Percentiles rank a stretch among this genome's conserved stretches.
phyloP scores from a whole-genome alignment of 441 rosid species.

The Theobroma grandiflorum region DNA sequence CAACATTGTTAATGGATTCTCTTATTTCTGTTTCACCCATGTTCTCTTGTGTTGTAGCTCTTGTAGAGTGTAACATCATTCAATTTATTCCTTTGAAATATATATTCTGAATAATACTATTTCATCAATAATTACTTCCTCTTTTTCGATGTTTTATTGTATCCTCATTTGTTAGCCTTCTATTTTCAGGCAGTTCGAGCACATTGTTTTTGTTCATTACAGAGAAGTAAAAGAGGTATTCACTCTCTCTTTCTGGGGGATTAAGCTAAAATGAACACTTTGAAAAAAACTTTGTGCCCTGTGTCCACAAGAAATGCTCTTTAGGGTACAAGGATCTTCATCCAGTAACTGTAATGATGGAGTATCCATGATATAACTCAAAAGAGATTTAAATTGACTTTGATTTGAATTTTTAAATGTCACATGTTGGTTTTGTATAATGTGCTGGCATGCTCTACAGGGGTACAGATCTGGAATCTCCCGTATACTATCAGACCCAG shows the following conservation, averaged over 20 bases:
- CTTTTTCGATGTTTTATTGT: background rate
- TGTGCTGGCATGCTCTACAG: conserved; percentile 37
- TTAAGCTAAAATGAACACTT: conserved; percentile 2
- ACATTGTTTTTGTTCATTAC: conserved; percentile 79
- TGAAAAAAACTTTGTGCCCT: conserved; percentile 10
- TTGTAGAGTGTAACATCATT: background rate
- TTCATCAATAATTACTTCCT: background rate
- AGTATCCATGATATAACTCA: background rate
- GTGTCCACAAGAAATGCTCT: background rate
- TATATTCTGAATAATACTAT: background rate
- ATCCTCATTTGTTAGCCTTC: background rate
- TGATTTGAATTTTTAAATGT: background rate
- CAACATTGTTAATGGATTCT: background rate
- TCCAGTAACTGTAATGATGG: background rate
- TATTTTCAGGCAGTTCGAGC: conserved; percentile 63
- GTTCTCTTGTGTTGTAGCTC: background rate
- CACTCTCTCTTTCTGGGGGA: background rate
- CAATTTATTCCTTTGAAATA: background rate
- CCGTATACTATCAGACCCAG: conserved; percentile 40
- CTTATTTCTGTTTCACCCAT: background rate
- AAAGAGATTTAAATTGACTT: conserved; percentile 2
- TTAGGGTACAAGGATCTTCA: background rate
- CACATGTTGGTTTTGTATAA: background rate
- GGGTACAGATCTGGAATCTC: conserved; percentile 56
- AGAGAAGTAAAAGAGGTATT: conserved; percentile 77